A percentile compares a stretch with the other conserved stretches of the same genome.
These are phyloP conservation scores for Bolboschoenoplectus hybrid DNA, from an alignment of 202 grass and related monocot species.

Conservation along the genomic window DNA sequence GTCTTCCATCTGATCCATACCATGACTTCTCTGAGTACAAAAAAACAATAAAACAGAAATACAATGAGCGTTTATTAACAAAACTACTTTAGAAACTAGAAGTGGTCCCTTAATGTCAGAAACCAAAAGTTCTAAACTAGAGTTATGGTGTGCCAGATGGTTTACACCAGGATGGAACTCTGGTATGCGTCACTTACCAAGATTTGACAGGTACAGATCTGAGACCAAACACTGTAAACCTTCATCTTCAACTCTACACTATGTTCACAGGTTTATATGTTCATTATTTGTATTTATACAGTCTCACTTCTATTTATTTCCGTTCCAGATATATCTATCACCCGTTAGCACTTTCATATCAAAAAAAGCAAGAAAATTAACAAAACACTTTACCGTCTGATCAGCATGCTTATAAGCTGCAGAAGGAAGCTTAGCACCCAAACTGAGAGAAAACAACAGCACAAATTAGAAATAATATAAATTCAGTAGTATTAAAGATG, in stretches of 20 bases:
- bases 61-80: neutral
- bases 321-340: neutral
- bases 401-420: conserved; percentile 41
- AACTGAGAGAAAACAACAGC: conserved; percentile 37
- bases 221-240: neutral
- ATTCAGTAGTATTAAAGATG: neutral
- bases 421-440: conserved; percentile 69
- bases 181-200: neutral
- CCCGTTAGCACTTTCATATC: neutral
- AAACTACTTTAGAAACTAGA: neutral
- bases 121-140: neutral
- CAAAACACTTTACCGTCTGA: conserved; percentile 15
- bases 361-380: neutral
- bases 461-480: neutral
- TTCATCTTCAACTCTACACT: neutral
- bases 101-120: neutral
- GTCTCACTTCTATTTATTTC: neutral
- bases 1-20: conserved; percentile 56
- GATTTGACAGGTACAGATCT: neutral
- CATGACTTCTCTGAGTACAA: conserved; percentile 43
- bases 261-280: neutral
- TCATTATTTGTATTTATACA: neutral
- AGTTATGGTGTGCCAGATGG: neutral
- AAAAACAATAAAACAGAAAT: conserved; percentile 33
- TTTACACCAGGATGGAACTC: neutral